Evolutionary conservation across 106 monocot genomes (phyloP), one percentile per base, ranked within the genome.

Genomic region (Dactylorhiza incarnata): DNA sequence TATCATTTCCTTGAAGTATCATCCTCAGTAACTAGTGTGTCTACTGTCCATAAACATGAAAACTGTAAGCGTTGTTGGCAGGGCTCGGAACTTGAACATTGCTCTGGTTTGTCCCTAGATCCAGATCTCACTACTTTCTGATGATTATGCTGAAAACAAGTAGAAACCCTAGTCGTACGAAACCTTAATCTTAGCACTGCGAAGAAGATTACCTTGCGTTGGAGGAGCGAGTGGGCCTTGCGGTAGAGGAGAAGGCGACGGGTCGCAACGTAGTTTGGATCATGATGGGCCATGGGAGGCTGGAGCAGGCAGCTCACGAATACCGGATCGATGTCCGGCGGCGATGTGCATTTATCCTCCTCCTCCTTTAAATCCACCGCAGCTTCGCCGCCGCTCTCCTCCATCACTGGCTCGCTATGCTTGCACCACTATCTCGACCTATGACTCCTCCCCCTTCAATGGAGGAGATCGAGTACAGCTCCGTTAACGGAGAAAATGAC

Each of bases 291-390:
- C 77, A 74, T 76, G 29, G 81, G 85, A 45, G 92, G 95, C 80
- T 95, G 95, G 51, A 95, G 90, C 65, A 95, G 67, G 82, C 90
- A 95, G 86, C 86, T 78, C 2, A 86, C 14, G 68, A 92, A 90
- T 63, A 90, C 92, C 51, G 48, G 74, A 81, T 88, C 83, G 71
- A 29, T 29, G 11, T 37, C 74, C 54, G 29, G 62, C 3, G 22
- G 9, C 19, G 23, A 72, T 23, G 49, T 4, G 48, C 15, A 17
- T 48, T 48, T 45, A 47, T 51, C 48, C 56, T 45, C 58, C 6
- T 15, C 63, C 13, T 8, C 9, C 48, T 55, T 56, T 10, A 69
- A 51, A 71, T 29, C 15, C 74, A 55, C 16, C 72, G 12, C 72
- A 16, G 45, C 76, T 61, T 72, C 55, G 52, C 61, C 84, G 47